Evolutionary conservation across 371 early-diverging fungal species (phyloP).

Genomic region (Lichtheimia hyalospora): DNA sequence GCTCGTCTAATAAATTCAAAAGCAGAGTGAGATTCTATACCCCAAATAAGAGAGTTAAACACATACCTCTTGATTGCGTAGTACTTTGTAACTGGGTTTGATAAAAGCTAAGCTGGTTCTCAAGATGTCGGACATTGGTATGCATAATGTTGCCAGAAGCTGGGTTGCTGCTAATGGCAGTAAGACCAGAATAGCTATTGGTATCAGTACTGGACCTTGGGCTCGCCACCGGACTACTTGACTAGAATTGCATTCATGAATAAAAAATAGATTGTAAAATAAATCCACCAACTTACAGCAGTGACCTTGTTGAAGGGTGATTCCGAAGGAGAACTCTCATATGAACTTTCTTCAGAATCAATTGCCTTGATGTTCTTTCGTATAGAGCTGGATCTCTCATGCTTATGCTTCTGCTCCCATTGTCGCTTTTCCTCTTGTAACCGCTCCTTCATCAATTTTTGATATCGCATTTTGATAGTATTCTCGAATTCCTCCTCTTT

Average conservation of each 20-base stretch:
- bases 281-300: not conserved
- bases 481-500: slow-evolving; percentile 41
- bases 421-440: slow-evolving; percentile 37
- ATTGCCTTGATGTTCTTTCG: slow-evolving; percentile 3
- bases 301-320: not conserved
- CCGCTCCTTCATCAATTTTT: slow-evolving; percentile 40
- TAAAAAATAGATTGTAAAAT: not conserved
- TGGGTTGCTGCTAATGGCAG: not conserved
- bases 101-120: slow-evolving; percentile 69
- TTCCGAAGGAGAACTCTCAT: not conserved
- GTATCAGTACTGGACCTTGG: slow-evolving; percentile 45
- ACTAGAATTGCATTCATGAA: not conserved
- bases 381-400: slow-evolving; percentile 10
- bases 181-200: slow-evolving; percentile 10
- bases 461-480: slow-evolving; percentile 40
- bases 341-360: not conserved
- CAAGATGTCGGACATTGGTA: slow-evolving; percentile 59
- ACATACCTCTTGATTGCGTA: slow-evolving; percentile 60
- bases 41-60: too few relatives aligned
- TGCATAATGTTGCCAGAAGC: slow-evolving; percentile 37
- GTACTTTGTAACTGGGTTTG: slow-evolving; percentile 67
- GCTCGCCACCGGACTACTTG: slow-evolving; percentile 24
- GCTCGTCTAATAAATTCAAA: slow-evolving; percentile 50
- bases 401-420: slow-evolving; percentile 30
- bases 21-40: not conserved